A percentile compares a stretch with the other conserved stretches of the same genome.
phyloP scores from a whole-genome alignment of 257 asterid genomes.

The Solanum pimpinellifolium region DNA sequence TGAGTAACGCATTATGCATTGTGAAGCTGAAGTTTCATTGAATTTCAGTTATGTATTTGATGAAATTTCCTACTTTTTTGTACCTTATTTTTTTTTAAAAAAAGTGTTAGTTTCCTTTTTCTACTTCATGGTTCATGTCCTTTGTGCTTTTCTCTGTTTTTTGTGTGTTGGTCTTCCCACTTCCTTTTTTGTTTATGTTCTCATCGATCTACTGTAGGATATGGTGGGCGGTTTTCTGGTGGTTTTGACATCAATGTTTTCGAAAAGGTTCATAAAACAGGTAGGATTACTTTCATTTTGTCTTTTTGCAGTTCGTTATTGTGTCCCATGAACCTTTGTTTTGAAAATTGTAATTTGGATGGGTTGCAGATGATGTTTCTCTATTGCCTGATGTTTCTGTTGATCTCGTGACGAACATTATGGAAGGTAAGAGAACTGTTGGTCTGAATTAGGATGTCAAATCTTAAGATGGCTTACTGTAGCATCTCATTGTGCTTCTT shows the following conservation, averaged over 20 bases:
- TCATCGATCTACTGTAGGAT: constrained; percentile 26
- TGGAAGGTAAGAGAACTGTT: constrained; percentile 52
- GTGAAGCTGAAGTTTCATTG: neutral
- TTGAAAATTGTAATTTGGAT: constrained; percentile 2
- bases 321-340: neutral
- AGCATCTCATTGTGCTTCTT: neutral
- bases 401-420: constrained; percentile 36
- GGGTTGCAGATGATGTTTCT: constrained; percentile 64
- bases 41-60: neutral
- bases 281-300: constrained; percentile 18
- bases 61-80: neutral
- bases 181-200: neutral
- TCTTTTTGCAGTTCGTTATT: neutral
- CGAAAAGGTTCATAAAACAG: constrained; percentile 50
- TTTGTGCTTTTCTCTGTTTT: neutral
- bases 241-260: constrained; percentile 94
- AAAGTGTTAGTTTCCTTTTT: neutral
- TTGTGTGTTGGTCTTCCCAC: constrained; percentile 12
- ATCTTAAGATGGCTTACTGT: neutral
- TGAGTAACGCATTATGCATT: neutral
- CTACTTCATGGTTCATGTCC: neutral
- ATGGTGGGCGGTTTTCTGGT: constrained; percentile 76
- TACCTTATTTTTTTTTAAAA: rapidly evolving
- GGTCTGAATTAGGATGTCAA: neutral
- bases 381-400: constrained; percentile 55